Base-by-base conservation (phyloP, 345 rosid species). In the Brassica juncea region DNA sequence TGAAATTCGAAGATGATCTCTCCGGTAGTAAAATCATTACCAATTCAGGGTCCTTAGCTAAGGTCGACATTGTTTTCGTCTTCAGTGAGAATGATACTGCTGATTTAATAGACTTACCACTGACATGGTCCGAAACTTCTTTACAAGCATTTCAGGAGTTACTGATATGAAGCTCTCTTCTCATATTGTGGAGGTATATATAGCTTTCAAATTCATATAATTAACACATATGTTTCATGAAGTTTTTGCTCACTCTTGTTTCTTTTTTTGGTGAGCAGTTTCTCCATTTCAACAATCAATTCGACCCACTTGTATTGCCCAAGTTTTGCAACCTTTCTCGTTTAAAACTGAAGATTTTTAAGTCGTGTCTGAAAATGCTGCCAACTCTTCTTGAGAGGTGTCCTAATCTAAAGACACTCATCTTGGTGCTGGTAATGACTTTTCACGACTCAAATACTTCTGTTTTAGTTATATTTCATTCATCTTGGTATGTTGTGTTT, bases 1-100 rank as follows among this genome's bases (percentile, higher is more conserved):
- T 77, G 61, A 77, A 69, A 49, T 30, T 69, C 9, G 14, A 68
- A 12, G 80, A 77, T 77, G 62, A 68, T 47, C 12, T 60, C 1
- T 68, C 80, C 0, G 62, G 32, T 25, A 49, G 62, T 49, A 68
- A 59, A 60, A 32, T 44, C 69, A 60, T 77, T 3, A 77, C 31
- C 52, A 77, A 32, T 47, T 23, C 69, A 3, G 63, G 9, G 55
- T 77, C 80, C 14, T 77, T 70, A 68, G 52, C 62, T 34, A 69
- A 60, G 34, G 62, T 77, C 63, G 3, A 69, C 63, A 0, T 69
- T 60, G 68, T 15, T 21, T 70, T 0, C n/a, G 62, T 70, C 70
- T 76, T 76, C 6, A 15, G 60, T 25, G 79, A 67, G 59, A 0
- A 2, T 58, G 59, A 75, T 57, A 3, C 3, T 37, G 59, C 67